phyloP scores from a whole-genome alignment of 2,329 filamentous ascomycete species.

The Spiromastix sp. region DNA sequence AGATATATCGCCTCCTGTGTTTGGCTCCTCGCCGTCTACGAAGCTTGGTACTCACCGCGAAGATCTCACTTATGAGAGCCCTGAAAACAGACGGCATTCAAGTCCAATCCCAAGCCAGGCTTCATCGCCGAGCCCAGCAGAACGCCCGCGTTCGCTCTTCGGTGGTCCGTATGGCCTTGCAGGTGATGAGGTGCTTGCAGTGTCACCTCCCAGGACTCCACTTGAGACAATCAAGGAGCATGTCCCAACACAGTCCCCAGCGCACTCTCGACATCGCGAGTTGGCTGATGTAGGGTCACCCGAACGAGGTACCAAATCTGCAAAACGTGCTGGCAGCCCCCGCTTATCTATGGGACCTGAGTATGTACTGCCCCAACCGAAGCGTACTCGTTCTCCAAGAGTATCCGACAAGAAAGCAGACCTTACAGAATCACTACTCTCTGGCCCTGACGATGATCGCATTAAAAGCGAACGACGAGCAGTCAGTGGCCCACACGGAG shows the following conservation, averaged over 20 bases:
- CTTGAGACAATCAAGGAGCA: slow-evolving; percentile 45
- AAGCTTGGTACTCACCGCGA: too few species aligned
- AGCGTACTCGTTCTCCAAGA: slow-evolving; percentile 9
- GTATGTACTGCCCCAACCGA: slow-evolving; percentile 24
- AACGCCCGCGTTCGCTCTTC: slow-evolving; percentile 24
- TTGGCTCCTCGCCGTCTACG: too few species aligned
- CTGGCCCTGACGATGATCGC: slow-evolving; percentile 7
- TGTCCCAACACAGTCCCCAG: slow-evolving; percentile 32
- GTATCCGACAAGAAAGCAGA: not conserved
- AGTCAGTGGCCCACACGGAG: slow-evolving; percentile 30
- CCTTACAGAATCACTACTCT: slow-evolving; percentile 5
- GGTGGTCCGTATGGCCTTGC: slow-evolving; percentile 21
- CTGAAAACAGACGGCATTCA: too few species aligned
- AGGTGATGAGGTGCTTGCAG: slow-evolving; percentile 12
- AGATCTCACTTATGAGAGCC: too few species aligned
- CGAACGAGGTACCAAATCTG: slow-evolving; percentile 33
- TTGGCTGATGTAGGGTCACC: slow-evolving; percentile 32
- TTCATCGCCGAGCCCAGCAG: too few species aligned
- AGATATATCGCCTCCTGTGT: too few species aligned
- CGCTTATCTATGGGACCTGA: slow-evolving; percentile 32
- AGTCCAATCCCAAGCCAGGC: too few species aligned
- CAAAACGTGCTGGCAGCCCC: slow-evolving; percentile 18
- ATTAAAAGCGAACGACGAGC: slow-evolving; percentile 10
- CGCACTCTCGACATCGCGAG: slow-evolving; percentile 33
- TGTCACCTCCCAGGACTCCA: slow-evolving; percentile 29